Base-by-base conservation (phyloP, 805 yeast species). In the Myxozyma udenii region DNA sequence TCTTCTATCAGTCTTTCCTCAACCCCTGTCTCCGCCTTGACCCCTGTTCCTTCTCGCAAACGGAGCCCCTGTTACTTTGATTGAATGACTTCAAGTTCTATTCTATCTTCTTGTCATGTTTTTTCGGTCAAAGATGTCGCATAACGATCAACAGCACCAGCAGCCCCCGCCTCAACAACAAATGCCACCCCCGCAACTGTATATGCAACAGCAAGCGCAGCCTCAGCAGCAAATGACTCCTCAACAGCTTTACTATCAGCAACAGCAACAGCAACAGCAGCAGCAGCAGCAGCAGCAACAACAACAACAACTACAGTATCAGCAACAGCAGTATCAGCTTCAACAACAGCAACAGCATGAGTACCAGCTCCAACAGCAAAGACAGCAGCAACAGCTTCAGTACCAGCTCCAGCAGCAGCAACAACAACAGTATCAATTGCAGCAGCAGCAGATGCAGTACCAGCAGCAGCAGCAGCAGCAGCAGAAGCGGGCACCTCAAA, bases 401-500 rank as follows among this genome's bases (percentile, higher is more conserved):
- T 48, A 49, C 11, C 53, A 43, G 24, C 48, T 35, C 22, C 53
- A 48, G 19, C 48, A 48, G n/a, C 38, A 35, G 9, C 60, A 53
- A 26, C 30, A 25, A 6, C 51, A 35, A 44, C 45, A 40, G 33
- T 28, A 49, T 21, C 61, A 49, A 14, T 37, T 38, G 21, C 53
- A 49, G n/a, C 53, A 49, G 18, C 53, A 43, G 24, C 48, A 43
- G 24, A 48, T 41, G 19, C 48, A 48, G n/a, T 30, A 35, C 6
- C 60, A 53, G 35, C 30, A 25, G 11, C 51, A 35, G 48, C 45
- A 40, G 33, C 38, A 49, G 28, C 61, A 49, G 44, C 53, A 52
- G 48, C 63, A 51, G 33, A 46, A 41, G 41, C 52, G 30, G 46
- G 60, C 57, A 39, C 57, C 44, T 45, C 57, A 23, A 23, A 50